Base-by-base conservation (phyloP, 2,329 filamentous ascomycete species). In the Neofusicoccum umdonicola region DNA sequence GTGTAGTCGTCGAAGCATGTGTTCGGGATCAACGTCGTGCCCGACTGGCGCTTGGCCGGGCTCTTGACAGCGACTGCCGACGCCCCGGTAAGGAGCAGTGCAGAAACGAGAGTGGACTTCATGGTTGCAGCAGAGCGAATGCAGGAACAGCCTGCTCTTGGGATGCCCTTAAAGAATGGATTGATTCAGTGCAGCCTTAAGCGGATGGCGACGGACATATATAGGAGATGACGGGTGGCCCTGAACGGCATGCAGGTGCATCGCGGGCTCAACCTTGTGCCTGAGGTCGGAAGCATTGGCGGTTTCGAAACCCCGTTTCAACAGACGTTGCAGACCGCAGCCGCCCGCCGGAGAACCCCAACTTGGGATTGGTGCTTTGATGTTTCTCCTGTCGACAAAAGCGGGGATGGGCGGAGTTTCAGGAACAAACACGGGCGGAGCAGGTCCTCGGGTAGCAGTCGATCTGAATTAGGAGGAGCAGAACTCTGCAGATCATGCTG, bases 1-100 rank as follows among this genome's bases (percentile, higher is more conserved):
- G 71, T 54, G 50, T 72, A 73, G 48, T 67, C 73, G 66, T 74
- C 71, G 65, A 79, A 77, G 42, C 65, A 68, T 19, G 69, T 68
- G 42, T 65, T 70, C 0, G 73, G 73, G 39, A 75, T 73, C 27
- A 60, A 35, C 1, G 74, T 67, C 8, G 71, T 69, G 35, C 48
- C 48, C 64, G 70, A 67, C 19, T 70, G 68, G 57, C 67, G 67
- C 17, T 54, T 63, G 47, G 27, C 27, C 3, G 42, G n/a, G 6
- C 22, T 15, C 57, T 61, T 35, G 13, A 62, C 58, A 12, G 58
- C 44, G 6, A 27, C 35, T 12, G 58, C 44, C 34, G 58, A 62
- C 7, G 58, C 58, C 19, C 44, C 44, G 34, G 34, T 19, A 7
- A 51, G 15, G 44, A 62, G 45, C 17, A 51, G 11, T 12, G 47